Percentiles rank a stretch among this genome's conserved stretches.
phyloP scores from a whole-genome alignment of 441 rosid genomes.

The Corymbia citriodora region DNA sequence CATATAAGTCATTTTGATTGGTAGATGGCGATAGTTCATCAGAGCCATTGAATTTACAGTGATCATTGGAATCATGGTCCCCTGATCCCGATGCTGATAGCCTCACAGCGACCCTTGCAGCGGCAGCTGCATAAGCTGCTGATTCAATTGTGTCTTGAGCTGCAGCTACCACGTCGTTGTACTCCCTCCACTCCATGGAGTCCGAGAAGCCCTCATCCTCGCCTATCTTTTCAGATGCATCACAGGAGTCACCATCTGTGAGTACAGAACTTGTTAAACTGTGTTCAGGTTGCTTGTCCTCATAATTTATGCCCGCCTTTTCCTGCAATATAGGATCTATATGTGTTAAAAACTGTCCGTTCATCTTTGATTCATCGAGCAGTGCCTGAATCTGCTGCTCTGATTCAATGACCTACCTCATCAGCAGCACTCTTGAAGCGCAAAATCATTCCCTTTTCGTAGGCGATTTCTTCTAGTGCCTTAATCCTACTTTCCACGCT shows the following conservation, averaged over 20 bases:
- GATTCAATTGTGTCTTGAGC: constrained; percentile 41
- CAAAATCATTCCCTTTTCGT: constrained; percentile 26
- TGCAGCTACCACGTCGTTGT: constrained; percentile 30
- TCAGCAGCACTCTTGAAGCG: constrained; percentile 8
- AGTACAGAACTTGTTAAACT: neutral
- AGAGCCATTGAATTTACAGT: constrained; percentile 2
- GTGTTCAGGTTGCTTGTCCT: constrained; percentile 6
- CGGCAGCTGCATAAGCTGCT: constrained; percentile 43
- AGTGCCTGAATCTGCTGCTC: neutral
- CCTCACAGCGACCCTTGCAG: constrained; percentile 40
- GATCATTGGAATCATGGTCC: constrained; percentile 10
- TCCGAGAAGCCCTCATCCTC: constrained; percentile 9
- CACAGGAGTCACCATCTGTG: neutral
- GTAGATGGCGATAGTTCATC: neutral
- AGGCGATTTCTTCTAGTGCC: constrained; percentile 28
- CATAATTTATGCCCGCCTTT: neutral
- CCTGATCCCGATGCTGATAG: constrained; percentile 30
- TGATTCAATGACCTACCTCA: constrained; percentile 8
- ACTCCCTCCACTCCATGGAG: constrained; percentile 12
- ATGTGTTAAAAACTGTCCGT: neutral
- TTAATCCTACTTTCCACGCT: constrained; percentile 30
- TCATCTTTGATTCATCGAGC: neutral
- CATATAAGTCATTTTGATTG: neutral
- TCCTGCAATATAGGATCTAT: constrained; percentile 12
- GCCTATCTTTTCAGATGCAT: neutral